These are phyloP conservation scores for Leishmania mexicana DNA, from an alignment of 208 protist species.

Conservation along the genomic window DNA sequence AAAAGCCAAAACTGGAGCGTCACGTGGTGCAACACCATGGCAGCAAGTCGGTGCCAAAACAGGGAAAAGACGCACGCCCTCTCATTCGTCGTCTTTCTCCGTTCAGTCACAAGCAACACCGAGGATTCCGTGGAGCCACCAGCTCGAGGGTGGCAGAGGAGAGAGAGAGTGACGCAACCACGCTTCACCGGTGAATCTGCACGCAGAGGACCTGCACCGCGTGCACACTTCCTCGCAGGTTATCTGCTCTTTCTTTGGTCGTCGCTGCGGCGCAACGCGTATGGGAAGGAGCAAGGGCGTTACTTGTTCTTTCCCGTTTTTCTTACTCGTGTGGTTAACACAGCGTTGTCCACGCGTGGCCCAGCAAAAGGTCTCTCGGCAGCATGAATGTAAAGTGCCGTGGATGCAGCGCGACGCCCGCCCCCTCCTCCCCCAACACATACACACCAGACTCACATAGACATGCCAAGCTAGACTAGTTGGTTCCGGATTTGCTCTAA, in stretches of 20 bases:
- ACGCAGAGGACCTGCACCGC: neutral
- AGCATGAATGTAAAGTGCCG: neutral
- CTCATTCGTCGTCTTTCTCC: neutral
- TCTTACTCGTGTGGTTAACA: neutral
- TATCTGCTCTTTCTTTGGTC: neutral
- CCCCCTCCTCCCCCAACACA: too few species aligned
- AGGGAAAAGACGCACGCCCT: neutral
- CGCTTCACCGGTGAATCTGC: neutral
- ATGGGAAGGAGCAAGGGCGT: neutral
- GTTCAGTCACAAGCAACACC: neutral
- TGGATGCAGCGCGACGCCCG: neutral
- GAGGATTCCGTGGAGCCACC: neutral
- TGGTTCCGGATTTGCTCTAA: constrained; percentile 47
- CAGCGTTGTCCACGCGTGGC: neutral
- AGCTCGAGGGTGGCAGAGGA: neutral
- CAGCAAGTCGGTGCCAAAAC: neutral
- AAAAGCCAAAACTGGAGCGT: neutral
- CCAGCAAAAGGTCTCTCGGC: neutral
- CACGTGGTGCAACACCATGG: neutral
- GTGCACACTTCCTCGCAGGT: neutral
- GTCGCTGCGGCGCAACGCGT: neutral
- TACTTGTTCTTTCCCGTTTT: neutral
- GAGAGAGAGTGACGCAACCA: neutral
- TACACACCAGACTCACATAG: neutral
- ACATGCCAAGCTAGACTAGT: neutral